Conservation (phyloP, 805 yeast species). For the Kuraishia piskuri region DNA sequence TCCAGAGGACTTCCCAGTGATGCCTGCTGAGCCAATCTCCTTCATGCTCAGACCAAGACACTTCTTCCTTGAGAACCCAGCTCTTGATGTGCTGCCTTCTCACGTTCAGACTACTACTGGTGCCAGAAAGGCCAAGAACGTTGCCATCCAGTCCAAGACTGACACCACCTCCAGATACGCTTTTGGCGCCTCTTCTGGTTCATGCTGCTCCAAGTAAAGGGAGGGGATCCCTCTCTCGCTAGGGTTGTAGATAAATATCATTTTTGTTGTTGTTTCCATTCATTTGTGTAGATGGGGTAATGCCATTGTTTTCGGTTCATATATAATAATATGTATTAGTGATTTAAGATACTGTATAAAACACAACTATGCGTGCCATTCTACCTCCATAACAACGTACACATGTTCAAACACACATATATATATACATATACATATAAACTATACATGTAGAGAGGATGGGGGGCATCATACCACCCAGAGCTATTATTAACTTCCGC, state of each 20-base stretch:
- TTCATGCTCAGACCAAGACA: slow-evolving; percentile 71
- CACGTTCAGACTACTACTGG: slow-evolving; percentile 39
- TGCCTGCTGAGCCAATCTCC: slow-evolving; percentile 81
- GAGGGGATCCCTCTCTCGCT: background rate
- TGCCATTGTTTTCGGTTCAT: background rate
- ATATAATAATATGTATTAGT: background rate
- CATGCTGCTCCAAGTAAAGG: slow-evolving; percentile 16
- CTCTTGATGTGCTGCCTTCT: slow-evolving; percentile 65
- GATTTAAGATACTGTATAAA: too few species aligned
- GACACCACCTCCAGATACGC: slow-evolving; percentile 48
- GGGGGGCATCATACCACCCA: background rate
- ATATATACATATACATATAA: too few species aligned
- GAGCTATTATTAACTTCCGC: background rate
- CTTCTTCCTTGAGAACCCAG: slow-evolving; percentile 73
- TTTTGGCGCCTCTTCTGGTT: slow-evolving; percentile 22
- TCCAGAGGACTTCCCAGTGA: slow-evolving; percentile 83
- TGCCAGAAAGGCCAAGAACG: slow-evolving; percentile 27
- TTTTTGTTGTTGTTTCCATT: too few species aligned
- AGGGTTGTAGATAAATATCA: too few species aligned
- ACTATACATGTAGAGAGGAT: background rate
- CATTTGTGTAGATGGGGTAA: background rate
- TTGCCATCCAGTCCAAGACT: slow-evolving; percentile 31
- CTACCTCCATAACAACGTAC: too few species aligned
- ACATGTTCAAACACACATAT: too few species aligned
- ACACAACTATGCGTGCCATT: too few species aligned